A percentile compares a stretch with the other conserved stretches of the same genome.
Evolutionary conservation across 768 basidiomycete genomes (phyloP).

Genomic region (Boletus tomentosulus): DNA sequence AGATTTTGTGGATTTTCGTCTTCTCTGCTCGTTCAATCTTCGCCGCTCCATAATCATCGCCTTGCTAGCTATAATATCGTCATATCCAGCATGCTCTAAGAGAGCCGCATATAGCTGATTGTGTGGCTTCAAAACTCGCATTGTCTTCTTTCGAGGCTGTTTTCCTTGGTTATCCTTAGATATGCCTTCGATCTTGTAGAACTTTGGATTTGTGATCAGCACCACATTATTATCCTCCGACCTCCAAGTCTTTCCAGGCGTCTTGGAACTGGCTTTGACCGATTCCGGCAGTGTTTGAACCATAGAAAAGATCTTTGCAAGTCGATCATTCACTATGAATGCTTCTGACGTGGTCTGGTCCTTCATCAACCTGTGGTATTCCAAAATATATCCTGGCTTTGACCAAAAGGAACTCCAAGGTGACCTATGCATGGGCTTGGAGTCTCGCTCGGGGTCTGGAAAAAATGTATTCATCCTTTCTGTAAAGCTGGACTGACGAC

Average conservation of each 20-base stretch:
- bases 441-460: background rate
- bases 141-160: no score
- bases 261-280: background rate
- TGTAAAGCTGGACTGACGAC: no score
- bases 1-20: no score
- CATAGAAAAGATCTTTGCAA: constrained; percentile 1
- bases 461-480: background rate
- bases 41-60: no score
- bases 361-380: constrained; percentile 7
- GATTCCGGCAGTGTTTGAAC: background rate
- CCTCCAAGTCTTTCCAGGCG: background rate
- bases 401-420: background rate
- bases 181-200: background rate
- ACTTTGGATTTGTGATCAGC: background rate
- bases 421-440: background rate
- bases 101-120: no score
- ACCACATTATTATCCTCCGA: background rate
- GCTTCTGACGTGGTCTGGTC: background rate
- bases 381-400: constrained; percentile 1
- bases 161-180: background rate
- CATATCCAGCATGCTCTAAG: no score
- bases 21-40: no score
- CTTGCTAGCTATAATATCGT: no score
- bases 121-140: no score
- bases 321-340: background rate